Evolutionary conservation across 768 basidiomycete genomes (phyloP).

Genomic region (Rhodocollybia butyracea): DNA sequence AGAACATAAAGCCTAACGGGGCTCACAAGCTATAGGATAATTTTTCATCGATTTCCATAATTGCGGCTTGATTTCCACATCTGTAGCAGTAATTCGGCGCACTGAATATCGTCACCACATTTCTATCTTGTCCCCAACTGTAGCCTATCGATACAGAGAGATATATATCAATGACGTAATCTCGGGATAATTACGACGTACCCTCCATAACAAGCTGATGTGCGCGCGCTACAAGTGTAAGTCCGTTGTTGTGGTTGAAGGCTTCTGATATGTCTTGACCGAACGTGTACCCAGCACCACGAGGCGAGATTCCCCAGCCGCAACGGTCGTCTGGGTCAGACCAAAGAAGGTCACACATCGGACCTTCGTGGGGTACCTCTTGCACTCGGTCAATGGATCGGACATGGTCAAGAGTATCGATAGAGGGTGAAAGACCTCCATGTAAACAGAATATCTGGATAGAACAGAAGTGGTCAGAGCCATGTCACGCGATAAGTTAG

Average conservation of each 20-base stretch:
- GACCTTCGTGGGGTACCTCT: slow-evolving; percentile 99
- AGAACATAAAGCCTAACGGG: slow-evolving; percentile 2
- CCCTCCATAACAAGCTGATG: slow-evolving; percentile 98
- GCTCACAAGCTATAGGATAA: slow-evolving; percentile 89
- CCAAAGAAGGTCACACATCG: slow-evolving; percentile 99
- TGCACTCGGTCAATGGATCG: slow-evolving; percentile 98
- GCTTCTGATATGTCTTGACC: slow-evolving; percentile 99
- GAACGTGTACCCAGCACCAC: slow-evolving; percentile 98
- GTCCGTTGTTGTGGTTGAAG: slow-evolving; percentile 98
- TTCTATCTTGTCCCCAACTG: slow-evolving; percentile 99
- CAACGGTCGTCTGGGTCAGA: slow-evolving; percentile 99
- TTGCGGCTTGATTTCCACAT: slow-evolving; percentile 99
- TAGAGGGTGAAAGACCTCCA: slow-evolving; percentile 96
- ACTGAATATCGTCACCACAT: slow-evolving; percentile 99
- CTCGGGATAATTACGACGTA: slow-evolving; percentile 29
- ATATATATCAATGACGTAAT: not conserved
- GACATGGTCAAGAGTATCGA: slow-evolving; percentile 99
- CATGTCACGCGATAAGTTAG: not conserved
- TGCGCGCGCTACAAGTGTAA: slow-evolving; percentile 91
- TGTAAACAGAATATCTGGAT: slow-evolving; percentile 96
- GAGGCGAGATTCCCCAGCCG: slow-evolving; percentile 98
- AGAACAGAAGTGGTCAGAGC: slow-evolving; percentile 12
- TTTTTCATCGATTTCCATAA: slow-evolving; percentile 99
- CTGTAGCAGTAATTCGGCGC: slow-evolving; percentile 99
- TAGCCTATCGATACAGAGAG: slow-evolving; percentile 48